Conservation (phyloP, 2,329 filamentous ascomycete genomes). For the Aspergillus caelatus region DNA sequence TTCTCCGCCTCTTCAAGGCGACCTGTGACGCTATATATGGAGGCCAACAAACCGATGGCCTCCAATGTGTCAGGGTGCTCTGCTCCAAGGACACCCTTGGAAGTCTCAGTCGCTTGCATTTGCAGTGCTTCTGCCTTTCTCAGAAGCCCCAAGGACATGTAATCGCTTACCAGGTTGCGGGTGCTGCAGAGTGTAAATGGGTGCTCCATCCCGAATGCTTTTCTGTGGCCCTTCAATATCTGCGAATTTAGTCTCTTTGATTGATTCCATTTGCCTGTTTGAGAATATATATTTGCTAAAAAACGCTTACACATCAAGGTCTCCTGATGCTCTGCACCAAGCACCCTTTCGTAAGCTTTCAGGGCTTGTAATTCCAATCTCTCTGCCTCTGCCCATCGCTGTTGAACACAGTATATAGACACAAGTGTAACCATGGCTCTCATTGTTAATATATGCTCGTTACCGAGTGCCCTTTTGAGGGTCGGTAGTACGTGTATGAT, state of each 20-base stretch:
- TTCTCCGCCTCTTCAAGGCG: neutral
- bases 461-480: neutral
- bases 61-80: neutral
- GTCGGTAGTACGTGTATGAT: neutral
- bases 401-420: neutral
- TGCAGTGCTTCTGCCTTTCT: neutral
- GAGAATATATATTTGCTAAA: neutral
- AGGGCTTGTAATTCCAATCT: neutral
- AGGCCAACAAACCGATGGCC: neutral
- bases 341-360: neutral
- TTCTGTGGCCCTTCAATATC: neutral
- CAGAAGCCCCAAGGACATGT: neutral
- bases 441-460: neutral
- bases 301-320: neutral
- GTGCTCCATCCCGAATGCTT: neutral
- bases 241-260: neutral
- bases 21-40: neutral
- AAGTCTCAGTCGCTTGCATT: neutral
- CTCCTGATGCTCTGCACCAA: constrained; percentile 8
- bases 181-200: neutral
- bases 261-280: neutral
- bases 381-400: constrained; percentile 2
- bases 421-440: neutral
- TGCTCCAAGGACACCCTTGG: neutral
- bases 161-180: neutral